A percentile compares a stretch with the other conserved stretches of the same genome.
phyloP scores from a whole-genome alignment of 306 rosid genomes.

The Albizia julibrissin region DNA sequence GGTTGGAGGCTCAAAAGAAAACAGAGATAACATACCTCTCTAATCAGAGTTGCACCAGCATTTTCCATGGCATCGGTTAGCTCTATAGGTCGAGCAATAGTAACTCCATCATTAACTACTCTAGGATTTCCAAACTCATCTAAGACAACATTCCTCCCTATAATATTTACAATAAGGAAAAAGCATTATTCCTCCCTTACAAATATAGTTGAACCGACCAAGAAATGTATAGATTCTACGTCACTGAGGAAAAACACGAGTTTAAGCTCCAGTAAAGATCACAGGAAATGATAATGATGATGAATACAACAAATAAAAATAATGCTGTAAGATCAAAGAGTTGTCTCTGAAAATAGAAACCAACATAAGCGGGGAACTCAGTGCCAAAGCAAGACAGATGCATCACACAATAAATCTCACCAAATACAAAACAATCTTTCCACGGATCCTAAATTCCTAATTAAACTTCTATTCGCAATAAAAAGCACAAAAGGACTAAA shows the following conservation, averaged over 20 bases:
- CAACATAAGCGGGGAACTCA: not conserved
- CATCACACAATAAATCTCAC: not conserved
- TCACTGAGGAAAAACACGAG: not conserved
- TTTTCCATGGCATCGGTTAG: too few species aligned
- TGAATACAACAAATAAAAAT: too few species aligned
- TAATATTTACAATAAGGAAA: constrained; percentile 13
- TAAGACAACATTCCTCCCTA: too few species aligned
- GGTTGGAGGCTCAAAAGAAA: too few species aligned
- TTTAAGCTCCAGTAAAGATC: not conserved
- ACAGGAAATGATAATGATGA: too few species aligned
- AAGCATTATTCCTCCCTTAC: not conserved
- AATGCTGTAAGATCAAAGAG: not conserved
- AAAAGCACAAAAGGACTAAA: not conserved
- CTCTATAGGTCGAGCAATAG: too few species aligned
- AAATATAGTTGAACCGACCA: not conserved
- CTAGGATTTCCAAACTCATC: too few species aligned
- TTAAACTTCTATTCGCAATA: not conserved
- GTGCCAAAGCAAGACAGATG: not conserved
- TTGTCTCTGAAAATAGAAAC: not conserved
- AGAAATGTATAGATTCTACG: not conserved
- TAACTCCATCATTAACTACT: too few species aligned
- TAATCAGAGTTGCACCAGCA: too few species aligned
- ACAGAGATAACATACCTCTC: too few species aligned
- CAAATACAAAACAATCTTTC: not conserved
- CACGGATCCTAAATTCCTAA: not conserved